These are phyloP conservation scores for Crithidia acanthocephali DNA, from an alignment of 208 protist species.

Conservation along the genomic window DNA sequence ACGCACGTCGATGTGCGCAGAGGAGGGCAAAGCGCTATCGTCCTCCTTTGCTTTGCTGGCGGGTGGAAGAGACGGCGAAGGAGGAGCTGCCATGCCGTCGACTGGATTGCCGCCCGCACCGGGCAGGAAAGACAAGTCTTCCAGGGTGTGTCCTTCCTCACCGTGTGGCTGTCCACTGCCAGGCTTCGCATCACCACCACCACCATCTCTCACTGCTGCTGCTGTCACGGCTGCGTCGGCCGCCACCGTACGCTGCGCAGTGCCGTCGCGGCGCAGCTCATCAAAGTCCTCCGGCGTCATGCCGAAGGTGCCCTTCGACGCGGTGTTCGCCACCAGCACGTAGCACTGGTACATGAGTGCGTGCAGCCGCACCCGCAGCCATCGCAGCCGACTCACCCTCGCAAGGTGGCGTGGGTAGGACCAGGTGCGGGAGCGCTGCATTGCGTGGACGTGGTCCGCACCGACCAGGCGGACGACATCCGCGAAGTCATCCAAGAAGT, in stretches of 20 bases:
- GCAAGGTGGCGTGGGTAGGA: constrained; percentile 31
- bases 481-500: constrained; percentile 38
- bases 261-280: constrained; percentile 7
- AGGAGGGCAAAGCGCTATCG: neutral
- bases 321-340: constrained; percentile 26
- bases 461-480: constrained; percentile 26
- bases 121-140: constrained; percentile 3
- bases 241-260: neutral
- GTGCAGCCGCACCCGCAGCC: constrained; percentile 30
- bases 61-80: neutral
- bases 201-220: neutral
- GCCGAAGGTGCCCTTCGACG: constrained; percentile 11
- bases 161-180: neutral
- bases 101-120: constrained; percentile 4
- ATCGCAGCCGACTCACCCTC: constrained; percentile 32
- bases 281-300: constrained; percentile 30
- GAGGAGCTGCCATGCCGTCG: neutral
- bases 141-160: neutral
- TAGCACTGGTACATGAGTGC: constrained; percentile 40
- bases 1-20: constrained; percentile 6
- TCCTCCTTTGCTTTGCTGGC: neutral
- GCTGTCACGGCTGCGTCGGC: neutral
- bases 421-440: constrained; percentile 36
- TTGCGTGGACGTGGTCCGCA: constrained; percentile 34
- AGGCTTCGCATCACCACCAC: too few species aligned